Base-by-base conservation (phyloP, 805 yeast genomes). In the Teunomyces pallodes region DNA sequence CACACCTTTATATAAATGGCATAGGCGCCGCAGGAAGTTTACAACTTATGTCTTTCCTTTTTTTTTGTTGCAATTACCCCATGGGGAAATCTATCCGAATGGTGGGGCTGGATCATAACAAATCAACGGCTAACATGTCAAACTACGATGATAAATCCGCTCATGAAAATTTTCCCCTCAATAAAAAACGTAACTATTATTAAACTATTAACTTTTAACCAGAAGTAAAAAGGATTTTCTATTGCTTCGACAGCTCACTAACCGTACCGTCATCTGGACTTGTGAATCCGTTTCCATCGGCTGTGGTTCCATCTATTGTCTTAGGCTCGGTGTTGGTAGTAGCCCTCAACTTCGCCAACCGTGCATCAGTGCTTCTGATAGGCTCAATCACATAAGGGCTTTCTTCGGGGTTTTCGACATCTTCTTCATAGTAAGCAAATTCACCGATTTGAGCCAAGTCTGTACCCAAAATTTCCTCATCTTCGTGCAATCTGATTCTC, bases 371-470 rank as follows among this genome's bases (percentile, higher is more conserved):
- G 3, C 90, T 83, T 74, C 92, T 82, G 51, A 85, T 76, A 54
- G 95, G 94, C 72, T 87, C 90, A 56, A 90, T 83, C 49, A 86
- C 82, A 69, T 77, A 87, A 8, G 77, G 70, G 17, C 57, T 55
- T n/a, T 58, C 60, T 17, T 65, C 70, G 4, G 54, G 48, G 46
- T 51, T 52, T 30, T 38, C 29, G n/a, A 33, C 36, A 12, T 43
- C 49, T 12, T 60, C 84, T 55, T 84, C 89, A 55, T 73, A 72
- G 65, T 79, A 87, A 50, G 95, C 87, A 65, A 81, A 83, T 69
- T 91, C 98, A 58, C 97, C 97, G 61, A 90, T 89, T 75, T 91
- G 90, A 16, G 90, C 83, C 53, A 84, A 78, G 70, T 92, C 99
- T 28, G 94, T 85, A 52, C 98, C 97, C 56, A 84, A 63, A 54